Evolutionary conservation across 2,329 filamentous ascomycete species (phyloP), one percentile per base, ranked within the genome.

Genomic region (Phyllosticta ampelicida): DNA sequence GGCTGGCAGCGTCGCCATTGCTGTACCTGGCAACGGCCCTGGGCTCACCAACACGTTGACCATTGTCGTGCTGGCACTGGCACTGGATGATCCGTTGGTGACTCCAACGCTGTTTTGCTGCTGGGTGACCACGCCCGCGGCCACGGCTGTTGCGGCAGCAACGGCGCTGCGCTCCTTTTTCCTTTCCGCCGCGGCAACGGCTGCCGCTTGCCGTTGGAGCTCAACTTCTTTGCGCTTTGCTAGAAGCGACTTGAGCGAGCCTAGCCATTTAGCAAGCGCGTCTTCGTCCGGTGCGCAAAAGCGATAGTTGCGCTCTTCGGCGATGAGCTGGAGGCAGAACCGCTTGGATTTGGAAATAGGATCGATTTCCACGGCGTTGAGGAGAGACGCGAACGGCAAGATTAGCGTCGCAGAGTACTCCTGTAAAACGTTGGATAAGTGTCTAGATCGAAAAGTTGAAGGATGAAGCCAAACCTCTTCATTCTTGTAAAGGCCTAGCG

Each of bases 321-420:
- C 89, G 67, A 99, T 96, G 65, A 97, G 81, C 72, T 97, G 92
- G 70, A 97, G 79, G 71, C 94, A 97, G 68, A 88, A 85, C 52
- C 80, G 81, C 75, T 96, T 96, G 64, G 85, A 94, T 67, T 82
- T 86, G 66, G 87, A 92, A 62, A 95, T 76, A 0, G 91, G 86
- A 64, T 97, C 90, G 57, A 96, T 89, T 67, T 97, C 94, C 20
- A 96, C 91, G 1, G 89, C 91, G 65, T 95, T 89, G 65, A 97
- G 86, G 56, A 99, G 85, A 57, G 80, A 84, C 9, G 83, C 78
- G 65, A 97, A 83, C 3, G 87, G 84, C 30, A 96, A 77, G 65
- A 99, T 87, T 65, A 90, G 86, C 61, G 87, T 80, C 0, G 91
- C 89, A 11, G 87, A 86, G 71, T 97, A 97, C 74, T 99, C 94